These are phyloP conservation scores for Ceratobasidium sp. DNA, from an alignment of 1,284 basidiomycete species.

Conservation along the genomic window DNA sequence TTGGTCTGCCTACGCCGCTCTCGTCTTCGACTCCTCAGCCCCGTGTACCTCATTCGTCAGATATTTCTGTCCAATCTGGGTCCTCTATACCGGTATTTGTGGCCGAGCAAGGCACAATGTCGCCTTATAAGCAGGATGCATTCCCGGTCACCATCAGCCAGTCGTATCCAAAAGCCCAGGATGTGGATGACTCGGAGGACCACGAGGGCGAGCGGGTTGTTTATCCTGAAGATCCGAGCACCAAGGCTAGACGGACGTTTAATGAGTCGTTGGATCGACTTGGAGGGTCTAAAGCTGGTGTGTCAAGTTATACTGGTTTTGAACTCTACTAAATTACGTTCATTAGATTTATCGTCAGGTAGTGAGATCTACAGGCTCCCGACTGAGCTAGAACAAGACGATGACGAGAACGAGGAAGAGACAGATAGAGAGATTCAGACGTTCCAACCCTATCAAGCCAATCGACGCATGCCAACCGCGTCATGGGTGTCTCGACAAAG, in stretches of 20 bases:
- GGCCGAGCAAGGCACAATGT: conserved; percentile 53
- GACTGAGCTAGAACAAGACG: conserved; percentile 29
- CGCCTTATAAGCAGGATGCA: conserved; percentile 60
- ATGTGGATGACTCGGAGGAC: conserved; percentile 49
- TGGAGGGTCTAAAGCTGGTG: conserved; percentile 20
- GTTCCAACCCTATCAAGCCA: conserved; percentile 5
- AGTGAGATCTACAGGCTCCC: background rate
- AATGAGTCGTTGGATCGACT: conserved; percentile 29
- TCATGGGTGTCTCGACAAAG: conserved; percentile 26
- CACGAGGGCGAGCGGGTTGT: conserved; percentile 42
- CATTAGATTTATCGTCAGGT: conserved; percentile 19
- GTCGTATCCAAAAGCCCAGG: conserved; percentile 54
- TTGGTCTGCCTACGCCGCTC: conserved; percentile 51
- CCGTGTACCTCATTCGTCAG: conserved; percentile 43
- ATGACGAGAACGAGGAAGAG: conserved; percentile 30
- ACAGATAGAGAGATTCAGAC: conserved; percentile 13
- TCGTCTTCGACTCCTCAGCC: conserved; percentile 47
- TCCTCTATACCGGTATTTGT: conserved; percentile 55
- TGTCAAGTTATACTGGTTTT: conserved; percentile 13
- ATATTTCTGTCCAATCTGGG: conserved; percentile 39
- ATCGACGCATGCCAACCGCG: background rate
- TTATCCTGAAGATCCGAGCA: conserved; percentile 41
- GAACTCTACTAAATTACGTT: background rate
- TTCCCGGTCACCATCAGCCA: conserved; percentile 67
- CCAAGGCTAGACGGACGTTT: conserved; percentile 25